Percentiles rank a stretch among this genome's conserved stretches.
phyloP scores from a whole-genome alignment of 495 filamentous ascomycete species.

The Amphirosellinia nigrospora region DNA sequence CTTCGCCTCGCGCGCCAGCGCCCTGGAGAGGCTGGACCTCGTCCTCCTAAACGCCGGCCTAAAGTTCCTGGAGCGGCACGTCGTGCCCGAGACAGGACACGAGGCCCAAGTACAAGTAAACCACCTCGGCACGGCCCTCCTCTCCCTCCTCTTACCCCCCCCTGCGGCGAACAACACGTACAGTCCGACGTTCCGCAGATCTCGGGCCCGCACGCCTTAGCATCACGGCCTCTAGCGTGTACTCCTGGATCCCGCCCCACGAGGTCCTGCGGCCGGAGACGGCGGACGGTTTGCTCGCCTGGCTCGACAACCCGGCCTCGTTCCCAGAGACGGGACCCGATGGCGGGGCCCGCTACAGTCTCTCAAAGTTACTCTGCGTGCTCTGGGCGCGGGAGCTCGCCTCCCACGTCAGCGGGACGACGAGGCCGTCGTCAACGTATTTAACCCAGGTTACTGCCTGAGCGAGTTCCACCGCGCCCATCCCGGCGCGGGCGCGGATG shows the following conservation, averaged over 20 bases:
- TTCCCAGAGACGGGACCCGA: constrained; percentile 35
- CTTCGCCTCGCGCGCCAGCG: constrained; percentile 46
- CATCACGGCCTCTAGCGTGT: constrained; percentile 48
- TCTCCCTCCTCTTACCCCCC: constrained; percentile 32
- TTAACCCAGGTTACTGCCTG: constrained; percentile 58
- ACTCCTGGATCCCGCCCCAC: constrained; percentile 38
- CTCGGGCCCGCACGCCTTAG: constrained; percentile 44
- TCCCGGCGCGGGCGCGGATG: constrained; percentile 32
- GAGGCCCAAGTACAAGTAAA: constrained; percentile 56
- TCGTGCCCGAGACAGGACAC: constrained; percentile 41
- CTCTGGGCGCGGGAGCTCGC: constrained; percentile 55
- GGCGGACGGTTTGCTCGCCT: constrained; percentile 43
- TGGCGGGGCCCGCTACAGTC: constrained; percentile 44
- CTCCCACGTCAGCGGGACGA: constrained; percentile 30
- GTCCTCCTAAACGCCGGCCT: constrained; percentile 56
- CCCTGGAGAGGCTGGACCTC: constrained; percentile 48
- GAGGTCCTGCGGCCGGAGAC: constrained; percentile 41
- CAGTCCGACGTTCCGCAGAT: constrained; percentile 6
- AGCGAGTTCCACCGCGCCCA: constrained; percentile 48
- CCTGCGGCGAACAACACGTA: constrained; percentile 43
- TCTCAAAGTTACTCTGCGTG: constrained; percentile 59
- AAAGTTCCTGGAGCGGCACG: constrained; percentile 32
- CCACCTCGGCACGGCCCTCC: constrained; percentile 38
- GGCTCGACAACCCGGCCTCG: constrained; percentile 50
- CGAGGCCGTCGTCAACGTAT: constrained; percentile 55